These are phyloP conservation scores for Helianthus annuus DNA, from an alignment of 129 eudicot genomes.

Conservation along the genomic window DNA sequence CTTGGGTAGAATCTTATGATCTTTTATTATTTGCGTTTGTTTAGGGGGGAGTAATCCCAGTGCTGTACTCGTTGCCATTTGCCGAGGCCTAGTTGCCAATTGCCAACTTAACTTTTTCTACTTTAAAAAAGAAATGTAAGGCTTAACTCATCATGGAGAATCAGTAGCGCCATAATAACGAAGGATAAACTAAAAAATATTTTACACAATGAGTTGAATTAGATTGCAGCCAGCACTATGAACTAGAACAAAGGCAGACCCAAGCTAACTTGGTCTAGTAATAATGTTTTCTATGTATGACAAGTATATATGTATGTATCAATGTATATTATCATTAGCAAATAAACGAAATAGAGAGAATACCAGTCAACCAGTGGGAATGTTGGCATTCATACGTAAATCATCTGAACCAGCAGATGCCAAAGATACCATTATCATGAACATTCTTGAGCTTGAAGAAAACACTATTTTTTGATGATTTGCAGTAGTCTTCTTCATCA, in stretches of 20 bases:
- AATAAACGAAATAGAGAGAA: slow-evolving; percentile 5
- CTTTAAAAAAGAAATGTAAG: not conserved
- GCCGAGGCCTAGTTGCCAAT: slow-evolving; percentile 1
- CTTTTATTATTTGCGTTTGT: too few relatives aligned
- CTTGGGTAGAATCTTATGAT: slow-evolving; percentile 54
- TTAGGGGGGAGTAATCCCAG: too few relatives aligned
- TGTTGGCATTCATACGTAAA: not conserved
- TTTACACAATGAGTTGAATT: not conserved
- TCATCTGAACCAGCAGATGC: slow-evolving; percentile 19
- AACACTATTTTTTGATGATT: slow-evolving; percentile 6
- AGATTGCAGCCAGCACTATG: not conserved
- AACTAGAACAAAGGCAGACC: not conserved
- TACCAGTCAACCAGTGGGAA: slow-evolving; percentile 10
- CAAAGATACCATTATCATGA: slow-evolving; percentile 25
- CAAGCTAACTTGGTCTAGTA: slow-evolving; percentile 5
- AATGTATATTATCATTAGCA: not conserved
- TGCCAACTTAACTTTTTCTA: not conserved
- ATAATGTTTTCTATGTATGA: slow-evolving; percentile 15
- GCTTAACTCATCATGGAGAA: not conserved
- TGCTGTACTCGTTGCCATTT: too few relatives aligned
- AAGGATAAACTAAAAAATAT: not conserved
- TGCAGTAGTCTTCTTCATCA: slow-evolving; percentile 19
- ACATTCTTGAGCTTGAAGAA: slow-evolving; percentile 17
- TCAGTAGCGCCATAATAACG: not conserved
- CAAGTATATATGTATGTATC: slow-evolving; percentile 15